Percentiles rank a stretch among this genome's conserved stretches.
These are phyloP conservation scores for Oryza brachyantha DNA, from an alignment of 176 grass and related monocot species.

Conservation along the genomic window DNA sequence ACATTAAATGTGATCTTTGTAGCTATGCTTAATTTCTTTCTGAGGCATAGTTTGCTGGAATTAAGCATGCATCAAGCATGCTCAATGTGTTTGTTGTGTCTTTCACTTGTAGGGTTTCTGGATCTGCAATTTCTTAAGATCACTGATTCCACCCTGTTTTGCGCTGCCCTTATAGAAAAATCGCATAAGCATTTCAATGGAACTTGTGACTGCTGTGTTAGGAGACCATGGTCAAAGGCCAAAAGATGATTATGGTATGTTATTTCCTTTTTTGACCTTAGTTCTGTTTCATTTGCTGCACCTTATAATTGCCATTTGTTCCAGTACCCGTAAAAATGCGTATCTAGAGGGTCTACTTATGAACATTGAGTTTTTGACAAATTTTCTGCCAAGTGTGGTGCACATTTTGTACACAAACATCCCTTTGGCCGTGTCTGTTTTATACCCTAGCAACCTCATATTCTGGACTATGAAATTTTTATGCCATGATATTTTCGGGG, in stretches of 20 bases:
- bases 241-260: constrained; percentile 93
- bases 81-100: constrained; percentile 15
- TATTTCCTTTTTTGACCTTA: constrained; percentile 29
- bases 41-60: constrained; percentile 5
- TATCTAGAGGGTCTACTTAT: background rate
- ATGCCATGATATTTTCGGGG: background rate
- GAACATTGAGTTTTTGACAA: background rate
- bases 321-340: background rate
- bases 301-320: background rate
- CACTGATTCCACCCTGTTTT: constrained; percentile 21
- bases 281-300: background rate
- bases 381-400: background rate
- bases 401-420: background rate
- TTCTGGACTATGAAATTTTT: background rate
- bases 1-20: background rate
- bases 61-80: background rate
- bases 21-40: background rate
- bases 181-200: constrained; percentile 89
- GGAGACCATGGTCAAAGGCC: constrained; percentile 98
- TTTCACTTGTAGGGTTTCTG: constrained; percentile 14
- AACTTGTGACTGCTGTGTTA: constrained; percentile 94
- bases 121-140: constrained; percentile 4
- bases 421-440: background rate
- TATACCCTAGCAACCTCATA: background rate
- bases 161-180: constrained; percentile 62